phyloP scores from a whole-genome alignment of 1,284 basidiomycete species.

The Malassezia vespertilionis region DNA sequence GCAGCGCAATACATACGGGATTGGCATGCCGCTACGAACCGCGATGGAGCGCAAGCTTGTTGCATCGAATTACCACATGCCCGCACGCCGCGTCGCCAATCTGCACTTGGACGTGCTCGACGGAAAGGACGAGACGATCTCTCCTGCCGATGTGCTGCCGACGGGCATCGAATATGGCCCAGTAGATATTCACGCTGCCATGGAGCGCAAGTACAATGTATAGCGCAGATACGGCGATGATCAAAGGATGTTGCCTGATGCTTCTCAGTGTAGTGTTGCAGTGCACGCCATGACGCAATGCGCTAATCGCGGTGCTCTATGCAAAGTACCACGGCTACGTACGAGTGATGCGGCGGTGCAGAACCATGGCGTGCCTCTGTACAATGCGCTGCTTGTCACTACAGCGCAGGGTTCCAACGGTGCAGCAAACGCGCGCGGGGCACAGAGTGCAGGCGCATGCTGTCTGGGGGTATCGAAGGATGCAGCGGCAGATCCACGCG shows the following conservation, averaged over 20 bases:
- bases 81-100: conserved; percentile 24
- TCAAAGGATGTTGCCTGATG: too few species aligned
- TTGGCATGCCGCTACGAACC: conserved; percentile 74
- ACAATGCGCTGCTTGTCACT: neutral
- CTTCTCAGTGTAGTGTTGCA: too few species aligned
- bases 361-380: too few species aligned
- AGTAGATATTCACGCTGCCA: conserved; percentile 23
- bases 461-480: neutral
- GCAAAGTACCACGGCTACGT: too few species aligned
- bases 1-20: conserved; percentile 71
- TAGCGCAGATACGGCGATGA: too few species aligned
- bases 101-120: conserved; percentile 44
- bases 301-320: too few species aligned
- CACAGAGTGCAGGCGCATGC: neutral
- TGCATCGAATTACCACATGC: conserved; percentile 22
- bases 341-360: conserved; percentile 3
- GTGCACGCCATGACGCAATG: too few species aligned
- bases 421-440: conserved; percentile 9
- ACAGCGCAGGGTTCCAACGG: conserved; percentile 15
- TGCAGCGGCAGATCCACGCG: neutral
- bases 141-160: conserved; percentile 40
- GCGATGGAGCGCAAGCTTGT: conserved; percentile 91
- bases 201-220: conserved; percentile 26
- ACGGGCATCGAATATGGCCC: conserved; percentile 1
- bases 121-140: conserved; percentile 39